A percentile compares a stretch with the other conserved stretches of the same genome.
Conservation (phyloP, 106 monocot genomes). For the Dioscorea dumetorum region DNA sequence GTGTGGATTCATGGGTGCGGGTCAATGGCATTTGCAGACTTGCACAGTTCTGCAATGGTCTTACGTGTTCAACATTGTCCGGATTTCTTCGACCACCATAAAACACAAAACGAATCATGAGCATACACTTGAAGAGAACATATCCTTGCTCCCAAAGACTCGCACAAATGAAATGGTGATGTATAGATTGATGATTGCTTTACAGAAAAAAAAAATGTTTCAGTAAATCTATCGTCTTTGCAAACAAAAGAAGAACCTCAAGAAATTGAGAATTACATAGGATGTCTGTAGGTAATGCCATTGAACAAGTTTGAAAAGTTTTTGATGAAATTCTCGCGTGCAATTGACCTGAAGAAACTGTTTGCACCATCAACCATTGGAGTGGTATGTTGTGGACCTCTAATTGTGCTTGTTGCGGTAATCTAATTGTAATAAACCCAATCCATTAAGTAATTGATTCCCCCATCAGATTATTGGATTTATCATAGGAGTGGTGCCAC, state of each 20-base stretch:
- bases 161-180: no score
- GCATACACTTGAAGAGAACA: no score
- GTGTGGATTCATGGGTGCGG: no score
- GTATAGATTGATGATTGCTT: neutral
- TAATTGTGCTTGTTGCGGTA: neutral
- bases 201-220: neutral
- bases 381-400: neutral
- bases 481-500: slow-evolving; percentile 50
- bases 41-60: slow-evolving; percentile 12
- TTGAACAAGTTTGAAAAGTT: neutral
- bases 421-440: neutral
- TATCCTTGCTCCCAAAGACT: no score
- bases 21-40: neutral
- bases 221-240: neutral
- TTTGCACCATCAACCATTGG: neutral
- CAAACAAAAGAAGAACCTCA: neutral
- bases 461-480: slow-evolving; percentile 56
- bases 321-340: neutral
- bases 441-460: neutral
- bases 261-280: neutral
- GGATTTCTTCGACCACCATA: slow-evolving; percentile 2
- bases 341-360: neutral
- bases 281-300: neutral
- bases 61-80: slow-evolving; percentile 21
- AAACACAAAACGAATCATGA: slow-evolving; percentile 1